Evolutionary conservation across 1,284 basidiomycete species (phyloP), one percentile per base, ranked within the genome.

Genomic region (Cryptococcus jaspeensis): DNA sequence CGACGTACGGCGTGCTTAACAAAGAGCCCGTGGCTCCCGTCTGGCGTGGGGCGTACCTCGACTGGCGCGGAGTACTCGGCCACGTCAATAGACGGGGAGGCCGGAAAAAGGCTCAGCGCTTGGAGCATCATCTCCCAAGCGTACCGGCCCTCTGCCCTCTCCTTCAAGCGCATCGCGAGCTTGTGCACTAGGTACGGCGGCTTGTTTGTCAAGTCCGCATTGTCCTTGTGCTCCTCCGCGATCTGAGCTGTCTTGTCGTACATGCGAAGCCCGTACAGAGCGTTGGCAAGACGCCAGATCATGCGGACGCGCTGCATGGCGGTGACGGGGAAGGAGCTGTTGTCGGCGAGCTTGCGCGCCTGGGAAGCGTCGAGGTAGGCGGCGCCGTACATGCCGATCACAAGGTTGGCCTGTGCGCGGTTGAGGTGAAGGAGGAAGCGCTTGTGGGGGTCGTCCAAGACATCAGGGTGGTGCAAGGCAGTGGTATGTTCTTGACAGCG

Each of bases 61-160:
- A 58, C 35, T 2, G 56, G 46, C 12, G 52, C 56, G 4, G 20
- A 38, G 20, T 50, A 58, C 20, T 58, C 56, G 18, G 56, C 46
- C 9, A 49, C 39, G 23, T 53, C 51, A 23, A 57, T 16, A 36
- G 18, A 13, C 11, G 55, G 23, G n/a, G n/a, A n/a, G 4, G 42
- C 40, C 5, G 12, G 16, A 3, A 16, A 22, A 36, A 15, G 13
- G 20, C 37, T 37, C 12, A 40, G 28, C 12, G 39, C 44, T 20
- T 49, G 22, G 7, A 28, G 48, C 23, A 57, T 38, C 42, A 8
- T 12, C 15, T 8, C 9, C 55, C 50, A 52, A 25, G 52, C 37
- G 51, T 52, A 57, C 8, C 32, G 18, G 18, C 55, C 55, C 2
- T 43, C 13, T 11, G 35, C 37, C 32, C 38, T 35, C 48, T 45